phyloP scores from a whole-genome alignment of 495 filamentous ascomycete genomes.

The Aspergillus heteromorphus region DNA sequence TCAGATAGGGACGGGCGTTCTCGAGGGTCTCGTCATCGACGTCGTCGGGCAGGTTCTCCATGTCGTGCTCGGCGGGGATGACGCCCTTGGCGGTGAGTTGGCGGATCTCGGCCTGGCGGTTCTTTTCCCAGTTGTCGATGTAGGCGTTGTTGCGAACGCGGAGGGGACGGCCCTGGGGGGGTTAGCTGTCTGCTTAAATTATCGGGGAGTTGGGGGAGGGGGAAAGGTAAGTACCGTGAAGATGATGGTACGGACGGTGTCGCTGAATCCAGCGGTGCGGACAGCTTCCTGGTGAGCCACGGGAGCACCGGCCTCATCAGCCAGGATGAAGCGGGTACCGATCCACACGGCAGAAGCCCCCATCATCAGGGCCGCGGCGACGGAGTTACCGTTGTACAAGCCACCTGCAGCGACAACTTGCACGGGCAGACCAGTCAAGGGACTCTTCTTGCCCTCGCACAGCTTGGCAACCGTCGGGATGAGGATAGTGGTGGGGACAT shows the following conservation, averaged over 20 bases:
- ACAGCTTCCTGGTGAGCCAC: conserved; percentile 96
- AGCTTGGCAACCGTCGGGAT: conserved; percentile 87
- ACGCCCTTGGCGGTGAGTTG: conserved; percentile 80
- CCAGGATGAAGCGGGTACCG: conserved; percentile 90
- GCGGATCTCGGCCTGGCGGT: conserved; percentile 84
- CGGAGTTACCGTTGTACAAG: conserved; percentile 84
- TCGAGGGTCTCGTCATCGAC: conserved; percentile 78
- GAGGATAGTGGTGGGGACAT: conserved; percentile 81
- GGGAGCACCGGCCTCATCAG: conserved; percentile 89
- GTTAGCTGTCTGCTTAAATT: conserved; percentile 17
- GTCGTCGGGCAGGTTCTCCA: conserved; percentile 75
- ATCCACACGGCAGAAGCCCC: conserved; percentile 93
- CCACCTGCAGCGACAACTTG: conserved; percentile 92
- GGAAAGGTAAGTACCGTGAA: conserved; percentile 68
- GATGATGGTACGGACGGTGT: conserved; percentile 93
- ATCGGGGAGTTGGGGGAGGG: background rate
- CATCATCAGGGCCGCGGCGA: conserved; percentile 88
- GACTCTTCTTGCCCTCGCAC: conserved; percentile 73
- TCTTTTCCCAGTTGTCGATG: conserved; percentile 93
- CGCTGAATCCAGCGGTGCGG: conserved; percentile 83
- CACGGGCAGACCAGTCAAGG: conserved; percentile 78
- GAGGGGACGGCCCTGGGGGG: conserved; percentile 69
- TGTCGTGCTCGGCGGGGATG: conserved; percentile 89
- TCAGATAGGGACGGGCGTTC: conserved; percentile 84
- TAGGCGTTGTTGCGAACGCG: conserved; percentile 90